Percentiles rank a stretch among this genome's conserved stretches.
phyloP scores from a whole-genome alignment of 176 grass and related monocot genomes.

The Echinochloa phyllopogon region DNA sequence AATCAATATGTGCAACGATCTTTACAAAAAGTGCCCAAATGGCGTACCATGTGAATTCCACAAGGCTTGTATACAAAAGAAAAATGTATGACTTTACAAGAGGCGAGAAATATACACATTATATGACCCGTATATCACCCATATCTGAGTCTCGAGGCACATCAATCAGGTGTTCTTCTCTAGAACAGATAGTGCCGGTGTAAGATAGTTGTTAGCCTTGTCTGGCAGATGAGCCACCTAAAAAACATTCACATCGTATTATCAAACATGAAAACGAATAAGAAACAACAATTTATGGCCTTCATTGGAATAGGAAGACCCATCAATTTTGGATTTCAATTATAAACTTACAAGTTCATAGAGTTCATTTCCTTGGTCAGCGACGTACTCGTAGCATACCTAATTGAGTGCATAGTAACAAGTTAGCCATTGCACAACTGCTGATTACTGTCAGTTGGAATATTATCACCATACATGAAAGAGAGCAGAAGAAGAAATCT shows the following conservation, averaged over 20 bases:
- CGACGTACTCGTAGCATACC: slow-evolving; percentile 95
- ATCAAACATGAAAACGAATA: slow-evolving; percentile 25
- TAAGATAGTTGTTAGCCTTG: slow-evolving; percentile 98
- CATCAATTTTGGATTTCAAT: slow-evolving; percentile 4
- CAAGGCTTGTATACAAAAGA: slow-evolving; percentile 38
- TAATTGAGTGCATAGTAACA: slow-evolving; percentile 17
- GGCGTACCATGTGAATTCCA: slow-evolving; percentile 39
- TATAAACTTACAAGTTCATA: slow-evolving; percentile 85
- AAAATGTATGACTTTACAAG: slow-evolving; percentile 44
- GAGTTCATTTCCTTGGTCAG: slow-evolving; percentile 81
- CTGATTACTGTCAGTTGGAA: slow-evolving; percentile 15
- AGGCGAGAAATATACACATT: slow-evolving; percentile 46
- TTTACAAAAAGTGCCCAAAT: slow-evolving; percentile 40
- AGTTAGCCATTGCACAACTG: slow-evolving; percentile 7
- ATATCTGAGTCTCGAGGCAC: neutral
- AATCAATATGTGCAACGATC: slow-evolving; percentile 20
- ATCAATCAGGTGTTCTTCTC: slow-evolving; percentile 91
- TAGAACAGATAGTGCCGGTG: slow-evolving; percentile 91
- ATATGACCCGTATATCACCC: slow-evolving; percentile 28
- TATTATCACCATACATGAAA: neutral
- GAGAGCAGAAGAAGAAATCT: slow-evolving; percentile 39
- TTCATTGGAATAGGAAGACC: slow-evolving; percentile 8
- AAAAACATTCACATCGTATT: neutral
- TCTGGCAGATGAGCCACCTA: slow-evolving; percentile 99
- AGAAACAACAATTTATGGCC: neutral